Evolutionary conservation across 345 rosid species (phyloP).

Genomic region (Arabidopsis suecica): DNA sequence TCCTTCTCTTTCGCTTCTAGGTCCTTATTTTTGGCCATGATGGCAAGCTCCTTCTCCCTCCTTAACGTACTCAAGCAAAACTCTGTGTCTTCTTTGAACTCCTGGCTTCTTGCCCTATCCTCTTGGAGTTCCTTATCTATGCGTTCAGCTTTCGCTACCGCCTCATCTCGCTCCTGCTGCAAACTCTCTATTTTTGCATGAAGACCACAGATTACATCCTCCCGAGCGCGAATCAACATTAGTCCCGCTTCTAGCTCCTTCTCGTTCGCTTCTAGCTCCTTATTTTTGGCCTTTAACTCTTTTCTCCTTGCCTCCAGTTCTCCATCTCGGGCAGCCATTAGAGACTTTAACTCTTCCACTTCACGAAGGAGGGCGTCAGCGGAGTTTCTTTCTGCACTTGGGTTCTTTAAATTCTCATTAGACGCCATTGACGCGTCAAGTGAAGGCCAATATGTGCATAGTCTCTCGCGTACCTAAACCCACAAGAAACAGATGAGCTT

Average conservation of each 20-base stretch:
- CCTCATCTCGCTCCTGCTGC: not conserved
- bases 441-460: slow-evolving; percentile 71
- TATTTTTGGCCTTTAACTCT: not conserved
- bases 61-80: no score
- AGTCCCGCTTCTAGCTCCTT: not conserved
- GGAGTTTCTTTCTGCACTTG: not conserved
- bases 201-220: not conserved
- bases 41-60: no score
- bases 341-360: slow-evolving; percentile 8
- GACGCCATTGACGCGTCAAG: slow-evolving; percentile 42
- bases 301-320: not conserved
- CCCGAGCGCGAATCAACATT: not conserved
- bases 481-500: slow-evolving; percentile 25
- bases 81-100: no score
- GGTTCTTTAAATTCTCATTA: slow-evolving; percentile 1
- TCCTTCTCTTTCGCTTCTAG: no score
- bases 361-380: not conserved
- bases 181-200: not conserved
- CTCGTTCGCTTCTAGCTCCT: not conserved
- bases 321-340: slow-evolving; percentile 4
- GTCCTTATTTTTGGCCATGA: not conserved
- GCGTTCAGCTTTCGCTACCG: not conserved
- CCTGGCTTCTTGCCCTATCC: not conserved
- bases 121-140: not conserved
- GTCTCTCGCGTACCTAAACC: slow-evolving; percentile 69